These are phyloP conservation scores for Trypanosoma platydactyli DNA, from an alignment of 208 protist genomes.

Conservation along the genomic window DNA sequence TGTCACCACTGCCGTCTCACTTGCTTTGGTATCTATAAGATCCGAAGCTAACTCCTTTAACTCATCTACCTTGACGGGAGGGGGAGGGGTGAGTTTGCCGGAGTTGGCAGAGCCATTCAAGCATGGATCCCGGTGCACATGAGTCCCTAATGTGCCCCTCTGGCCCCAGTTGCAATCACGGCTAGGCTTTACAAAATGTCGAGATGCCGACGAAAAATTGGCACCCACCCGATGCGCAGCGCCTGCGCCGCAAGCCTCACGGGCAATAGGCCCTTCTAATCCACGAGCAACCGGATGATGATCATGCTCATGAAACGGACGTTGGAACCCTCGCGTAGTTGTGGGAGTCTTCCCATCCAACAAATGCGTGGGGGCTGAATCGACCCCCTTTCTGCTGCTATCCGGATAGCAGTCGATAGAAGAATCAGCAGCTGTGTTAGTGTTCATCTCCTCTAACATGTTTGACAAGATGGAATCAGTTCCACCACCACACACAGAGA, in stretches of 20 bases:
- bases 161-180: background rate
- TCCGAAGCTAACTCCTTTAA: background rate
- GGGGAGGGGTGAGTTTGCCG: background rate
- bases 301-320: background rate
- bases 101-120: background rate
- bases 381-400: background rate
- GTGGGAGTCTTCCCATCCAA: background rate
- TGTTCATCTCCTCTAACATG: background rate
- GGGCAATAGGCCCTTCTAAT: background rate
- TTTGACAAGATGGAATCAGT: background rate
- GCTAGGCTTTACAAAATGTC: background rate
- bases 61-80: background rate
- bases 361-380: background rate
- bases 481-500: no score
- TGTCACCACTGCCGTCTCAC: background rate
- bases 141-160: background rate
- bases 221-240: background rate
- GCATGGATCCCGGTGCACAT: conserved; percentile 4
- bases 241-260: background rate
- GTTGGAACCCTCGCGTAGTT: background rate
- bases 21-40: background rate
- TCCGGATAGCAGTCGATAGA: background rate
- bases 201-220: background rate
- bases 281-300: background rate
- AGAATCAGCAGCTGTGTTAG: background rate